Evolutionary conservation across 1,284 basidiomycete genomes (phyloP), one percentile per base, ranked within the genome.

Genomic region (Trichosporon sp.): DNA sequence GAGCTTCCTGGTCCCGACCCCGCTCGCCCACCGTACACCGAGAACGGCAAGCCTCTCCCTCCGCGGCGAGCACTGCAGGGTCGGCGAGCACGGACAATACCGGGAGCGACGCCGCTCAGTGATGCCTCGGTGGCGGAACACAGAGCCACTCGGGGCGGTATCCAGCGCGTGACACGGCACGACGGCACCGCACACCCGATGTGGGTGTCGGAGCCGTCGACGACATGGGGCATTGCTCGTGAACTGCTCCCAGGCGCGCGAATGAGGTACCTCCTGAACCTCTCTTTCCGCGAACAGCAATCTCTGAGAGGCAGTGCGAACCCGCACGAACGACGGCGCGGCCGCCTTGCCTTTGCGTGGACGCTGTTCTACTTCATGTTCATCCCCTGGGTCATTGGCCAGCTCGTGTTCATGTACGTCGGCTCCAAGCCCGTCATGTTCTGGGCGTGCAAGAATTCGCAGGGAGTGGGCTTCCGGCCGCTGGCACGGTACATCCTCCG

Each of bases 351-450:
- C 14, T 54, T 54, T 16, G 51, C 51, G 8, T 54, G 51, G 51
- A 54, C 51, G 51, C 51, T 54, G 19, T 54, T 54, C 19, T 54
- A 54, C 51, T 54, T 54, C 51, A 54, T 54, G 51, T 54, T 54
- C 51, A 54, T 54, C 19, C 51, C 51, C 6, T 54, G 51, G 51
- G 51, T 54, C 51, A 19, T 54, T 21, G 51, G 51, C 19, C 51
- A 54, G 51, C 51, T 54, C 51, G 19, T 54, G 51, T 54, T 54
- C 51, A 54, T 54, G 51, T 54, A 54, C 51, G 51, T 54, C 19
- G 51, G 51, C 51, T 26, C 51, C 19, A 54, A 54, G 51, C 51
- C 51, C 51, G 51, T 54, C 51, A 54, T 54, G 51, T 54, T 54
- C 51, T 54, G 51, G 51, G 51, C 51, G 51, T 54, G 51, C 51